These are phyloP conservation scores for Trichoderma koningiopsis DNA, from an alignment of 2,329 filamentous ascomycete genomes.

Conservation along the genomic window DNA sequence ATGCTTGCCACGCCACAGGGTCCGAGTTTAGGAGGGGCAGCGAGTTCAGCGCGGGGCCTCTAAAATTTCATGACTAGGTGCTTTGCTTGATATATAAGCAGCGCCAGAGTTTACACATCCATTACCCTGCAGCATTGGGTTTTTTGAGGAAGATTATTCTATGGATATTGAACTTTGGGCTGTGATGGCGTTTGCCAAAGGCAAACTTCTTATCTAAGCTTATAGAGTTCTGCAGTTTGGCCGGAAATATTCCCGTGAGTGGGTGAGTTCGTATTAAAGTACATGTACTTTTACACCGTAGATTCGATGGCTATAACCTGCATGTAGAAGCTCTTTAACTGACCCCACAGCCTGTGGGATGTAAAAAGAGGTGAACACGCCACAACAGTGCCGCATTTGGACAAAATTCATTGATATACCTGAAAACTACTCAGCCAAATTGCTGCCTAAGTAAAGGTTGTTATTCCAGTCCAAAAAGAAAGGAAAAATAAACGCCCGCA, in stretches of 20 bases:
- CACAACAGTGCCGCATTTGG: background rate
- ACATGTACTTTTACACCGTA: background rate
- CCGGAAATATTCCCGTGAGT: background rate
- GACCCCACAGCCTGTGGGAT: background rate
- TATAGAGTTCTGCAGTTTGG: background rate
- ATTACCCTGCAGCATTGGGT: background rate
- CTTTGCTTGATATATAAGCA: background rate
- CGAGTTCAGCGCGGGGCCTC: background rate
- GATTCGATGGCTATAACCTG: background rate
- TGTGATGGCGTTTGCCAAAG: background rate
- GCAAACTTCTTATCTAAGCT: background rate
- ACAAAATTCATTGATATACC: background rate
- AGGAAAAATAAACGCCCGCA: too few relatives aligned
- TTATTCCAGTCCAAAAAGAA: too few relatives aligned
- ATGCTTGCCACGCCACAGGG: slow-evolving; percentile 3
- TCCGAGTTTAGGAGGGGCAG: slow-evolving; percentile 23
- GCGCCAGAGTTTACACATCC: background rate
- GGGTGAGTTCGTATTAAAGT: background rate
- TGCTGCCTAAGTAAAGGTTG: too few relatives aligned
- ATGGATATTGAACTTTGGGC: background rate
- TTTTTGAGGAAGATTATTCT: background rate
- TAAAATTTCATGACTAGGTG: background rate
- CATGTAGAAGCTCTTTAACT: background rate
- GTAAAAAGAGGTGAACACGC: background rate
- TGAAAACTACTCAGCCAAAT: too few relatives aligned